phyloP scores from a whole-genome alignment of 2,329 filamentous ascomycete species.

The Alternaria sp. region DNA sequence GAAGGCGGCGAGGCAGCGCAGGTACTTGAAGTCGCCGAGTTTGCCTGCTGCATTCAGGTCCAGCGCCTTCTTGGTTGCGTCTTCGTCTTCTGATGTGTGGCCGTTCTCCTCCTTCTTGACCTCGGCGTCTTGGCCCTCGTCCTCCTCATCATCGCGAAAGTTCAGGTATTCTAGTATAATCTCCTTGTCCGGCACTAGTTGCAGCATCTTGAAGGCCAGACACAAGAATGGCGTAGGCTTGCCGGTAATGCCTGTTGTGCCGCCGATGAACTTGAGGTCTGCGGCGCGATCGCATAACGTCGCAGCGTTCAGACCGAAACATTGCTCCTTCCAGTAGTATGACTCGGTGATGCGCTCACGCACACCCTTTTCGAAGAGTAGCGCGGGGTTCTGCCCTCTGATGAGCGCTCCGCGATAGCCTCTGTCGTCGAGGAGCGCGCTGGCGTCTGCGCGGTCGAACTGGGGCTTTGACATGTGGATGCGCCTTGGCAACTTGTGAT shows the following conservation, averaged over 20 bases:
- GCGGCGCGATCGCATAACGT: conserved; percentile 88
- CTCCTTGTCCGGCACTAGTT: conserved; percentile 81
- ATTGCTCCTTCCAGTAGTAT: conserved; percentile 99
- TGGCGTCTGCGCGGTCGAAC: conserved; percentile 79
- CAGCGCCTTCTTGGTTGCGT: conserved; percentile 19
- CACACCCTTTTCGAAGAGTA: conserved; percentile 93
- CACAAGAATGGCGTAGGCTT: conserved; percentile 93
- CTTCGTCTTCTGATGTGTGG: conserved; percentile 4
- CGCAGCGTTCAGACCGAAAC: conserved; percentile 88
- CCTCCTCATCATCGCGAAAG: conserved; percentile 53
- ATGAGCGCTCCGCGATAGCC: conserved; percentile 79
- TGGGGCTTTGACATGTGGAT: conserved; percentile 49
- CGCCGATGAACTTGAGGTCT: conserved; percentile 83
- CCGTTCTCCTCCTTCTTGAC: conserved; percentile 49
- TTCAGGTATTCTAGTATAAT: conserved; percentile 82
- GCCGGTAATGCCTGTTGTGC: conserved; percentile 84
- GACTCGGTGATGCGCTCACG: conserved; percentile 94
- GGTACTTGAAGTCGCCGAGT: conserved; percentile 70
- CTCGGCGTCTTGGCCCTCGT: conserved; percentile 18
- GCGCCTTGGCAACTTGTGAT: not conserved
- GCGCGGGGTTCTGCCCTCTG: conserved; percentile 92
- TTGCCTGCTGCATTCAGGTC: conserved; percentile 42
- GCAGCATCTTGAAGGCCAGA: conserved; percentile 91
- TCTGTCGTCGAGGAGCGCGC: conserved; percentile 83
- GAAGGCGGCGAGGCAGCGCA: conserved; percentile 88